Percentiles rank a stretch among this genome's conserved stretches.
Evolutionary conservation across 1,284 basidiomycete genomes (phyloP).

Genomic region (Cryptococcus sp.): DNA sequence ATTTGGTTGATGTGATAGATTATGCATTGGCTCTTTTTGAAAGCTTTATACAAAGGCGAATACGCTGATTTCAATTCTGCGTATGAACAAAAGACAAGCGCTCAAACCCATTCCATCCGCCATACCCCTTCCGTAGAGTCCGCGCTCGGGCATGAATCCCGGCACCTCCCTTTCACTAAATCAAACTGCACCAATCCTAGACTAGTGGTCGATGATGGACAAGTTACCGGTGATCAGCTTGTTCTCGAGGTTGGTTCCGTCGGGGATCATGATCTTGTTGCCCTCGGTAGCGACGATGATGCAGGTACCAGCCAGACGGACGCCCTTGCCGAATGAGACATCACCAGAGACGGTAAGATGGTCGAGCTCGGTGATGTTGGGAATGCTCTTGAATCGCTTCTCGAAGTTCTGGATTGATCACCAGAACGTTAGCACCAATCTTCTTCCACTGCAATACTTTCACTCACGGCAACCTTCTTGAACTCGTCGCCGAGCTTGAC

Average conservation of each 20-base stretch:
- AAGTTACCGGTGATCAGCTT: conserved; percentile 63
- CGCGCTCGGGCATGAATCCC: too few species aligned
- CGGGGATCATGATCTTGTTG: conserved; percentile 91
- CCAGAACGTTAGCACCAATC: neutral
- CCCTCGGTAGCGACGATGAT: conserved; percentile 91
- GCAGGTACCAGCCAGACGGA: conserved; percentile 82
- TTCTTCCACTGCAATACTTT: neutral
- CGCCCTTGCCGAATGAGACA: conserved; percentile 92
- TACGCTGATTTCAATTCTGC: neutral
- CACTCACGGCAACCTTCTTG: conserved; percentile 70
- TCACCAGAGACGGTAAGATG: conserved; percentile 96
- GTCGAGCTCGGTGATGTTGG: conserved; percentile 89
- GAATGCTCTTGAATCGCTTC: conserved; percentile 86
- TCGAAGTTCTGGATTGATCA: conserved; percentile 70
- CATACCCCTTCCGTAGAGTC: neutral
- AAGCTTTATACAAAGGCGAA: neutral
- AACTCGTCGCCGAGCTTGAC: conserved; percentile 88
- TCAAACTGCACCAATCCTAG: neutral
- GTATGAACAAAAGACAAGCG: conserved; percentile 20
- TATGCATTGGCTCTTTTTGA: neutral
- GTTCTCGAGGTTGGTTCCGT: conserved; percentile 93
- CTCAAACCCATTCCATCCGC: conserved; percentile 24
- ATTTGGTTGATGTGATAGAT: neutral
- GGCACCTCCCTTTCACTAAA: neutral
- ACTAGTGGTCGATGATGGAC: conserved; percentile 59